Evolutionary conservation across 2,329 filamentous ascomycete species (phyloP), one percentile per base, ranked within the genome.

Genomic region (Xylaria digitata): DNA sequence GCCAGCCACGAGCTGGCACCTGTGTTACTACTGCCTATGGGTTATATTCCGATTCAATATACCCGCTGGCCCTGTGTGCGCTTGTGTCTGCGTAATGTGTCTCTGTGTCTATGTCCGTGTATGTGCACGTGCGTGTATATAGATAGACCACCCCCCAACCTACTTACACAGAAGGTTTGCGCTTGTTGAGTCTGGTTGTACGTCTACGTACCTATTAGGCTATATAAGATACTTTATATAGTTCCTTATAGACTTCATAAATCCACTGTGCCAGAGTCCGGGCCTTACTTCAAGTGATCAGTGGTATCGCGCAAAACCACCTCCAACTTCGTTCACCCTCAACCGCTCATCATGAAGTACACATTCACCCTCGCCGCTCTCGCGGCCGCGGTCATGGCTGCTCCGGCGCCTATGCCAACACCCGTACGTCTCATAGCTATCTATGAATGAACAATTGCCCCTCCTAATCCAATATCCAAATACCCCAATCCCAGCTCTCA

Each of bases 331-430:
- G 30, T 19, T 30, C 34, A 15, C 11, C 50, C 9, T 40, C 26
- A 40, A 15, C 15, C 19, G 32, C 37, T 42, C 66, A 66, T 34
- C 46, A 77, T 77, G 75, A 74, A 64, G 71, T 71, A 70, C 70
- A 68, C 71, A 1, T 59, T 69, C 40, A 50, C 70, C 7, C 52
- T 75, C 62, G 67, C 71, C 55, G 68, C 69, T 48, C 67, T 76
- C 32, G 72, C 70, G 23, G 60, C 43, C 56, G 69, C 63, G 21
- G 72, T 73, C 45, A 63, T 75, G 23, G 72, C 75, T 30, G 72
- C 71, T 6, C 75, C 73, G 17, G 63, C 68, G 26, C 73, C 69
- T 4, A 65, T 73, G 68, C 74, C 75, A 6, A 74, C 71, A 52
- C 73, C 75, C 19, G 74, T 76, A 61, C 30, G 74, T 65, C 11